Evolutionary conservation across 345 rosid species (phyloP), one percentile per base, ranked within the genome.

Genomic region (Luvunga scandens): DNA sequence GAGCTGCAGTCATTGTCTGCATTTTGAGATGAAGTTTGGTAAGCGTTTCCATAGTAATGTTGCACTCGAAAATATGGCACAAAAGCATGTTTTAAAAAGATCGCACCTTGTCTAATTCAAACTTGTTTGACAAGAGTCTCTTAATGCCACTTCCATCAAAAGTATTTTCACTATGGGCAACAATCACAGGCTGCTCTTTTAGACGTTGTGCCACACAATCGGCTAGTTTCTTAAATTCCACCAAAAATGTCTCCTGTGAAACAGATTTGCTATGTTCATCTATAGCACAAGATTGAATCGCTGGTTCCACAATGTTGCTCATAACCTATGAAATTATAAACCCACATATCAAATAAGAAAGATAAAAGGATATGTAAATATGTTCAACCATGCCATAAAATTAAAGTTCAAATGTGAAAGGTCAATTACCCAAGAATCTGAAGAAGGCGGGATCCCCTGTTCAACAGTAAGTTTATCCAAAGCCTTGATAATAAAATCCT

Each of bases 151-250:
- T 91, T 78, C 98, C 99, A 82, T 97, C 95, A 48, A 91, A 94
- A 65, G 87, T 91, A 83, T 90, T 91, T 71, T 93, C 98, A 38
- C 91, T 90, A 65, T 97, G 98, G 4, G 98, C 98, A 55, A 92
- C 99, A 53, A 97, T 94, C 79, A 94, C 95, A 3, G 97, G 99
- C 82, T 93, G 97, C 80, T 97, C 98, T 79, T 86, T 89, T 55
- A 97, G 98, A 85, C 73, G 87, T 66, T 84, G 92, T 77, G 93
- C 97, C 75, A 97, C 85, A 10, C n/a, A 22, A 68, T 89, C 91
- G 10, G 89, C 90, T 57, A 90, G 89, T 82, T 84, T 87, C 84
- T 83, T 97, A 77, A 97, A 92, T 78, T 85, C 90, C 72, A 63
- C 88, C 87, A 91, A 78, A 84, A 92, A 88, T 34, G 77, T 81